Evolutionary conservation across 2,329 filamentous ascomycete genomes (phyloP).

Genomic region (Trichophyton simii): DNA sequence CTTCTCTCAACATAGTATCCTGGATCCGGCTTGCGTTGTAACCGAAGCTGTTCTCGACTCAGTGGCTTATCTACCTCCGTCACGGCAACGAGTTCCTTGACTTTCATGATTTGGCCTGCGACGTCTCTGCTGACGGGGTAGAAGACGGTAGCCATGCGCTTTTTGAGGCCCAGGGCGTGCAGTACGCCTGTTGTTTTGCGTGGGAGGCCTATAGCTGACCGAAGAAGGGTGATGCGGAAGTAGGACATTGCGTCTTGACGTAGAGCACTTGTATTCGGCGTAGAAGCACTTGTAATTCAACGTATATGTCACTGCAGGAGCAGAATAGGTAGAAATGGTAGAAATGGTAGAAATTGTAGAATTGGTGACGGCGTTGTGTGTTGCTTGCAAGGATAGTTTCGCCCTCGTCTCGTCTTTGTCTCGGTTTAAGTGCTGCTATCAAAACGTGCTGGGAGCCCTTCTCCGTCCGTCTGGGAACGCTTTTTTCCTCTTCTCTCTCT

Average conservation of each 20-base stretch:
- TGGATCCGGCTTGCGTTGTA: constrained; percentile 57
- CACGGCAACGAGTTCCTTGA: constrained; percentile 82
- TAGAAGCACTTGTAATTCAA: neutral
- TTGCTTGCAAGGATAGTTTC: neutral
- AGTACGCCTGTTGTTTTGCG: constrained; percentile 68
- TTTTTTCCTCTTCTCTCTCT: no score
- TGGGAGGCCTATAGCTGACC: constrained; percentile 80
- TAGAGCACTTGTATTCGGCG: neutral
- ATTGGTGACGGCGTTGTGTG: neutral
- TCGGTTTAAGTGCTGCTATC: neutral
- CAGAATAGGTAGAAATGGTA: no score
- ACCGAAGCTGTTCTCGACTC: constrained; percentile 56
- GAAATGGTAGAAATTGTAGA: no score
- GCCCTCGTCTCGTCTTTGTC: neutral
- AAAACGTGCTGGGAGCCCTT: neutral
- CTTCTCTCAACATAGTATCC: constrained; percentile 68
- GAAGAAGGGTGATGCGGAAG: constrained; percentile 85
- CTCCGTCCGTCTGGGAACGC: no score
- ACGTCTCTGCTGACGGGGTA: constrained; percentile 69
- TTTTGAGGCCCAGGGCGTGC: constrained; percentile 69
- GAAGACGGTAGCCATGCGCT: constrained; percentile 77
- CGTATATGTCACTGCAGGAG: no score
- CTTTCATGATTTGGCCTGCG: constrained; percentile 82
- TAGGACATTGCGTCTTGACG: constrained; percentile 48
- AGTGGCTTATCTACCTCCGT: constrained; percentile 58